Conservation (phyloP, 768 basidiomycete genomes). For the Tulasnella sp. region DNA sequence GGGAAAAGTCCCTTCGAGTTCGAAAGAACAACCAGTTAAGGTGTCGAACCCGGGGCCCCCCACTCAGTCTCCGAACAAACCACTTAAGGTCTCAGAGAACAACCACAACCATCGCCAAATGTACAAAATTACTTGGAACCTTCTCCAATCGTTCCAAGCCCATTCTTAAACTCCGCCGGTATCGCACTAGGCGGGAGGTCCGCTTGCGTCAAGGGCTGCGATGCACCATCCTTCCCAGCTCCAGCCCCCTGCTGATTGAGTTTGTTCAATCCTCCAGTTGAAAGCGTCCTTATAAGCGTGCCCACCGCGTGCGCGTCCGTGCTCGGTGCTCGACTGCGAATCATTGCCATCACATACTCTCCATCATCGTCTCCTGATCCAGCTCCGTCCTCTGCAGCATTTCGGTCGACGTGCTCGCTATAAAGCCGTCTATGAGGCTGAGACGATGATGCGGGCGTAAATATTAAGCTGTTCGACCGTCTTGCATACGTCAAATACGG, state of each 20-base stretch:
- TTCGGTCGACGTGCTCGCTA: background rate
- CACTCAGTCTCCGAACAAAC: background rate
- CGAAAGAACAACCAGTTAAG: constrained; percentile 6
- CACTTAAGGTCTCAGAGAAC: background rate
- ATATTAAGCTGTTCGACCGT: constrained; percentile 16
- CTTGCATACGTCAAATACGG: constrained; percentile 26
- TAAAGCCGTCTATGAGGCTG: constrained; percentile 3
- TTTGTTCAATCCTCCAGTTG: constrained; percentile 23
- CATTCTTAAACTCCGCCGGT: constrained; percentile 28
- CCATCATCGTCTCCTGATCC: background rate
- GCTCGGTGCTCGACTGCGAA: constrained; percentile 24
- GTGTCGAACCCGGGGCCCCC: background rate
- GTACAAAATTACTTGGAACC: background rate
- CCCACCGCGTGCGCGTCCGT: constrained; percentile 15
- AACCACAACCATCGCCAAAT: background rate
- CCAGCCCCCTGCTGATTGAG: constrained; percentile 8
- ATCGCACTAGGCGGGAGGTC: constrained; percentile 30
- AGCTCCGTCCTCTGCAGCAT: background rate
- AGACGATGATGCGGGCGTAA: constrained; percentile 17
- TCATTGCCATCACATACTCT: constrained; percentile 19
- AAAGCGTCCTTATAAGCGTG: constrained; percentile 26
- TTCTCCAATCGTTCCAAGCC: background rate
- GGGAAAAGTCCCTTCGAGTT: background rate
- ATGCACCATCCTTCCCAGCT: constrained; percentile 8
- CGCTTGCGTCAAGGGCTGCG: constrained; percentile 20